phyloP scores from a whole-genome alignment of 805 yeast genomes.

The Barnettozyma salicaria region DNA sequence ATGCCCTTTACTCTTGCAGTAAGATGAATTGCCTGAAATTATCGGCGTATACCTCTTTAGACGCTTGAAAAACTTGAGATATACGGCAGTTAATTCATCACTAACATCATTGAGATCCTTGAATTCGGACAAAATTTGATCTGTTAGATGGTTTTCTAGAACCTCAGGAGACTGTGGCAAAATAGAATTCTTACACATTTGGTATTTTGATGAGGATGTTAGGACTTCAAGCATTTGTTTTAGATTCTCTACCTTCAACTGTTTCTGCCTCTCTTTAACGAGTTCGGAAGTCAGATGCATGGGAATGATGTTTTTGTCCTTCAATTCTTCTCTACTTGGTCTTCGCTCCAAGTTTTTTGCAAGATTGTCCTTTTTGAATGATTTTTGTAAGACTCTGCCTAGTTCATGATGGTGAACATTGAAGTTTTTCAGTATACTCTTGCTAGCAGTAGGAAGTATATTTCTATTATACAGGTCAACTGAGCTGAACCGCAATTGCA shows the following conservation, averaged over 20 bases:
- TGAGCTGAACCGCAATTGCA: conserved; percentile 15
- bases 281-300: conserved; percentile 6
- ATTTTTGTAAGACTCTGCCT: conserved; percentile 10
- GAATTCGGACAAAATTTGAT: neutral
- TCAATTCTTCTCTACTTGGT: conserved; percentile 18
- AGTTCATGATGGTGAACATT: conserved; percentile 8
- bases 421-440: neutral
- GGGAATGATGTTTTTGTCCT: conserved; percentile 17
- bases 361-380: conserved; percentile 17
- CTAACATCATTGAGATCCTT: conserved; percentile 3
- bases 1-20: neutral
- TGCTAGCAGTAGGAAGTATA: conserved; percentile 14
- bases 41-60: neutral
- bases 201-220: conserved; percentile 15
- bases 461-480: conserved; percentile 14
- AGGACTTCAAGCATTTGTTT: conserved; percentile 16
- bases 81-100: conserved; percentile 8
- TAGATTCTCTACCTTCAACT: conserved; percentile 13
- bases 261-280: conserved; percentile 11
- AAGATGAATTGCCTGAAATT: neutral
- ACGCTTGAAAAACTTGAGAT: conserved; percentile 5
- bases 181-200: conserved; percentile 1
- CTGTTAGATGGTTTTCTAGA: neutral
- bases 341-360: conserved; percentile 18
- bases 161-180: neutral